These are phyloP conservation scores for Kodamaea kaohsiungensis DNA, from an alignment of 805 yeast genomes.

Conservation along the genomic window DNA sequence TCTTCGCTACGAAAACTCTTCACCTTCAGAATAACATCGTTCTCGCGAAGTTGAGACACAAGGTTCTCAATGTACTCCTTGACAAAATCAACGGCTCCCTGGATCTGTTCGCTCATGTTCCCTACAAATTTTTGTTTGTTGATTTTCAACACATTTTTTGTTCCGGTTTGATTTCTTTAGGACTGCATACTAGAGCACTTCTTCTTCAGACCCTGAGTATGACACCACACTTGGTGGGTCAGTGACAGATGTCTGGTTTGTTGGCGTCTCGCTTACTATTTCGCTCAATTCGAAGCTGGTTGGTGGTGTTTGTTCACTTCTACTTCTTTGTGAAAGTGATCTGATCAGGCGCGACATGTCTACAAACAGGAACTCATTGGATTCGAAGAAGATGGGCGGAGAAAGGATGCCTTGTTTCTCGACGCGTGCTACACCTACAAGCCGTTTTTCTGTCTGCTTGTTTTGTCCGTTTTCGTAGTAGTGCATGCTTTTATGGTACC, in stretches of 20 bases:
- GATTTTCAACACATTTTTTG: slow-evolving; percentile 3
- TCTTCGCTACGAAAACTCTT: slow-evolving; percentile 23
- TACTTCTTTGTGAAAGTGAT: neutral
- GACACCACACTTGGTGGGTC: neutral
- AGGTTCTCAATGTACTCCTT: slow-evolving; percentile 4
- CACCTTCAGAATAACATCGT: slow-evolving; percentile 28
- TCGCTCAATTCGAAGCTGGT: neutral
- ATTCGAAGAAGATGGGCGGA: slow-evolving; percentile 1
- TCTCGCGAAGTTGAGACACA: neutral
- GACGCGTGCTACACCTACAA: slow-evolving; percentile 7
- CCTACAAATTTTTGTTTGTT: slow-evolving; percentile 4
- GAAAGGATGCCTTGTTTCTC: slow-evolving; percentile 2
- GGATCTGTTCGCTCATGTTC: slow-evolving; percentile 8
- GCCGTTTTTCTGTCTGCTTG: neutral
- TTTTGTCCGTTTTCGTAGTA: slow-evolving; percentile 1
- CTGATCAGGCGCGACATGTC: slow-evolving; percentile 2
- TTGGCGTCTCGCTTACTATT: neutral
- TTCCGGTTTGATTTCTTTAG: neutral
- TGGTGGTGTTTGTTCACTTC: neutral
- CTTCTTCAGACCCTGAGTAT: neutral
- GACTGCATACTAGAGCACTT: slow-evolving; percentile 4
- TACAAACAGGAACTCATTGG: neutral
- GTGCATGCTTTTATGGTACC: slow-evolving; percentile 23
- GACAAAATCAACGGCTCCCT: slow-evolving; percentile 5
- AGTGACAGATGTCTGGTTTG: neutral